Conservation (phyloP, 208 protist species). For the Acanthamoeba castellanii region DNA sequence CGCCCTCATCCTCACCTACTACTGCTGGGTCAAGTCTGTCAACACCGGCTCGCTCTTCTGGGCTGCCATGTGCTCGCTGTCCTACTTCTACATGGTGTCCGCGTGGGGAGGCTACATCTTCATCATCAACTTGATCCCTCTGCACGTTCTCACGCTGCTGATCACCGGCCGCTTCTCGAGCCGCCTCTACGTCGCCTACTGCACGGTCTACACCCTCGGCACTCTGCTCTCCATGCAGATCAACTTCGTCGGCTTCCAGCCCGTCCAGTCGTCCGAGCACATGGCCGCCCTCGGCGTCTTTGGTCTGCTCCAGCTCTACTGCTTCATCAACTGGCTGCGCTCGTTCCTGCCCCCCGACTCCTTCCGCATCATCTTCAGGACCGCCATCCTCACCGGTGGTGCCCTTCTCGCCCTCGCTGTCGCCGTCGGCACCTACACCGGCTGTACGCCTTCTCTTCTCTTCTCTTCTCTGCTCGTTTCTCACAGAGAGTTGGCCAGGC, state of each 20-base stretch:
- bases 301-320: constrained; percentile 89
- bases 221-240: constrained; percentile 95
- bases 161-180: constrained; percentile 92
- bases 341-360: constrained; percentile 76
- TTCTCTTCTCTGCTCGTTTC: background rate
- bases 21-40: constrained; percentile 84
- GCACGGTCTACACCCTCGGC: constrained; percentile 95
- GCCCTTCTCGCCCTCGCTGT: constrained; percentile 48
- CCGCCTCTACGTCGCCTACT: constrained; percentile 95
- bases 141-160: constrained; percentile 94
- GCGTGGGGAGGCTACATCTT: constrained; percentile 99
- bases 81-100: constrained; percentile 93
- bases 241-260: constrained; percentile 95
- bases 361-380: constrained; percentile 81
- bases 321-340: constrained; percentile 87
- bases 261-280: constrained; percentile 96
- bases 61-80: constrained; percentile 86
- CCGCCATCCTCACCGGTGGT: constrained; percentile 52
- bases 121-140: constrained; percentile 97
- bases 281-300: constrained; percentile 94
- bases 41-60: constrained; percentile 92
- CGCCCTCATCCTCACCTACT: constrained; percentile 95
- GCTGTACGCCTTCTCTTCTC: background rate
- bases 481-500: too few species aligned
- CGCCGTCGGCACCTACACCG: constrained; percentile 58